Evolutionary conservation across 2,329 filamentous ascomycete genomes (phyloP).

Genomic region (Fusarium odoratissimum): DNA sequence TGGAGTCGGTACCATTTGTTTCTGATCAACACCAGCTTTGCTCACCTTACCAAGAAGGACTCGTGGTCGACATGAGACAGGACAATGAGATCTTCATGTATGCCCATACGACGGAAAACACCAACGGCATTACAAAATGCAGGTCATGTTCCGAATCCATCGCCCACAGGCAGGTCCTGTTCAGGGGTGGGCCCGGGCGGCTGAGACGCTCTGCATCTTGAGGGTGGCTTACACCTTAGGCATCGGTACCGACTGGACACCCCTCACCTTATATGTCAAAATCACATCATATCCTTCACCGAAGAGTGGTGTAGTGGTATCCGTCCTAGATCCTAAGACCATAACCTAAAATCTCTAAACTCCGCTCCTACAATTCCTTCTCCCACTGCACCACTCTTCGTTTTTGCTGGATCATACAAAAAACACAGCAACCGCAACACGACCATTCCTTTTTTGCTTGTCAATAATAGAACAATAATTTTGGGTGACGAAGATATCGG

Average conservation of each 20-base stretch:
- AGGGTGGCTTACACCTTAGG: not conserved
- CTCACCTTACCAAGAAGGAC: not conserved
- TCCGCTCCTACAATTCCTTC: not conserved
- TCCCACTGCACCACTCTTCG: not conserved
- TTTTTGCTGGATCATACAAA: not conserved
- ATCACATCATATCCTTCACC: not conserved
- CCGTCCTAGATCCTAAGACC: not conserved
- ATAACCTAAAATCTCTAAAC: not conserved
- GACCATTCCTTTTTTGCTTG: not conserved
- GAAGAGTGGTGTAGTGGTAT: slow-evolving; percentile 5
- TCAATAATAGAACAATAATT: not conserved
- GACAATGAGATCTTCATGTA: not conserved
- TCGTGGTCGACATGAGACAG: not conserved
- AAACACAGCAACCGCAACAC: rapidly evolving
- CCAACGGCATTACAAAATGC: not conserved
- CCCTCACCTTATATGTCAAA: not conserved
- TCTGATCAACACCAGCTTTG: not conserved
- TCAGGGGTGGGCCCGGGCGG: not conserved
- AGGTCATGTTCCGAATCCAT: not conserved
- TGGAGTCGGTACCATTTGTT: rapidly evolving
- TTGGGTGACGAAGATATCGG: not conserved
- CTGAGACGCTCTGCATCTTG: no score
- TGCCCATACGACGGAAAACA: not conserved
- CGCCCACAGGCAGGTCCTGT: not conserved
- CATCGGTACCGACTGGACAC: not conserved